Base-by-base conservation (phyloP, 352 stramenopile genomes). In the Phytophthora melonis region DNA sequence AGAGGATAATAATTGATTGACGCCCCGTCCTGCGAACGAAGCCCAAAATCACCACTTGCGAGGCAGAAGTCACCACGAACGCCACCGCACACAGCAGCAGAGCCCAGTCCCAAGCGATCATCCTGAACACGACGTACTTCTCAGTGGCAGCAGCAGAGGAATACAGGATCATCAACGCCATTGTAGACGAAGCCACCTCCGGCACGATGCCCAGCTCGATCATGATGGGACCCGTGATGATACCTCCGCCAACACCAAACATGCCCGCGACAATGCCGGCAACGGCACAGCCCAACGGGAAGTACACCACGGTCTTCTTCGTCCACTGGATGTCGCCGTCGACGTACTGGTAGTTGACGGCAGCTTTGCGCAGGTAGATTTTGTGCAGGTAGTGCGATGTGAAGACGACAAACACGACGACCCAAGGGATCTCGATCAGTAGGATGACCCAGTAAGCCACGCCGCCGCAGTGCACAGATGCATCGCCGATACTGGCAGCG, bases 151-250 rank as follows among this genome's bases (percentile, higher is more conserved):
- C 80, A 0, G 75, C 74, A 3, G 82, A 80, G 7, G 81, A 84
- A 57, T 85, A 90, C 53, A 90, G 65, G 45, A 89, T 81, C 59
- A 90, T 80, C 27, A 87, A 47, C 21, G 84, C 79, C 23, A 60
- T 88, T 3, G 71, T 90, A 11, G 83, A 77, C 5, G 78, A 83
- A 5, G 77, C 73, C 16, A 91, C 85, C 52, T 88, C 77, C 0
- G 85, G 81, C 5, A 87, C 55, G 34, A 92, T 79, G 10, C 82
- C 83, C 67, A 88, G 63, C 60, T 91, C 83, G 19, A 93, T 77
- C 79, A 90, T 80, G 19, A 93, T 67, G 3, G 83, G 86, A 1
- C 86, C 82, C 10, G 80, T 83, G 63, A 93, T 80, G 68, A 89
- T 82, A 25, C 73, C 82, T 19, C 78, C 83, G 27, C 82, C 83